phyloP scores from a whole-genome alignment of 2,329 filamentous ascomycete species.

The Nothomitra cinnamomea region DNA sequence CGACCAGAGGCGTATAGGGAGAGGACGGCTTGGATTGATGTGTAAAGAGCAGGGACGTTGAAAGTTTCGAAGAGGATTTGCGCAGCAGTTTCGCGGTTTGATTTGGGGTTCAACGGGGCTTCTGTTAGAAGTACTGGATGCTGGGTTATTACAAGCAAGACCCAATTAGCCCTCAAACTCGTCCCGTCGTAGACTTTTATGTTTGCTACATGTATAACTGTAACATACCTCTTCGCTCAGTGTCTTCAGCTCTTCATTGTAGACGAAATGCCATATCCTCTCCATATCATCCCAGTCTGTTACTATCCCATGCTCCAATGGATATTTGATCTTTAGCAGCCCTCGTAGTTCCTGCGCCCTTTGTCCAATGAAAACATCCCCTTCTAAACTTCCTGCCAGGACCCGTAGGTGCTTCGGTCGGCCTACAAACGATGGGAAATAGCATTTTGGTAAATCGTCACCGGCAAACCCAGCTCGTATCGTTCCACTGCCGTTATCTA shows the following conservation, averaged over 20 bases:
- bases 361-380: slow-evolving; percentile 91
- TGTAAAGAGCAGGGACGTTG: slow-evolving; percentile 92
- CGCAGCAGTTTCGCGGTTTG: slow-evolving; percentile 88
- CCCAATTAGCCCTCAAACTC: background rate
- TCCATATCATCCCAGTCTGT: slow-evolving; percentile 99
- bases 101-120: slow-evolving; percentile 83
- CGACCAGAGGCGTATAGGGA: slow-evolving; percentile 91
- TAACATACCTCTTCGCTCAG: slow-evolving; percentile 75
- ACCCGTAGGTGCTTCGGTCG: slow-evolving; percentile 90
- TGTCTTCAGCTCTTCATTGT: slow-evolving; percentile 88
- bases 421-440: slow-evolving; percentile 93
- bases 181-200: background rate
- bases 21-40: slow-evolving; percentile 90
- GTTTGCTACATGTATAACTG: background rate
- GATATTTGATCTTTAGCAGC: slow-evolving; percentile 87
- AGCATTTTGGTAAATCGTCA: slow-evolving; percentile 89
- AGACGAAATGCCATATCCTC: slow-evolving; percentile 97
- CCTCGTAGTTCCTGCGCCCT: slow-evolving; percentile 82
- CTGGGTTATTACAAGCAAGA: slow-evolving; percentile 24
- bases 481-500: slow-evolving; percentile 96
- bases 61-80: slow-evolving; percentile 98
- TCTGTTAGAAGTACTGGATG: slow-evolving; percentile 94
- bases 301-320: slow-evolving; percentile 92
- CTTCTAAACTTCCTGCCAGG: slow-evolving; percentile 88
- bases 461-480: slow-evolving; percentile 95